These are phyloP conservation scores for Skeletonema marinoi DNA, from an alignment of 108 stramenopile genomes.

Conservation along the genomic window DNA sequence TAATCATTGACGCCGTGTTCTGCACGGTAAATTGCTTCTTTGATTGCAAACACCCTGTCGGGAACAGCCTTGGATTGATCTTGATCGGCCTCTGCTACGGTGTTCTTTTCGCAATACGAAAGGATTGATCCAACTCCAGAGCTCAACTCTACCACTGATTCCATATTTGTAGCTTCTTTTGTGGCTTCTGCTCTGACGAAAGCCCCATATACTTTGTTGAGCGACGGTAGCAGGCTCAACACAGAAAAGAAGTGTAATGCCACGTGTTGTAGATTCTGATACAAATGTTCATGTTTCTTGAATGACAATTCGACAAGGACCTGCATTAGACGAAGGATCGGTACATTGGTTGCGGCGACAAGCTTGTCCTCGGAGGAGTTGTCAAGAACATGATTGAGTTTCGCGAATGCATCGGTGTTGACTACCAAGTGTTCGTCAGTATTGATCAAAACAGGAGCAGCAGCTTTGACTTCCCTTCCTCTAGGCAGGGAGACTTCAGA, in stretches of 20 bases:
- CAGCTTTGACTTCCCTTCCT: too few species aligned
- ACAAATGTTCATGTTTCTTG: background rate
- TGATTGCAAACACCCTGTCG: background rate
- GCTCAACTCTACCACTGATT: background rate
- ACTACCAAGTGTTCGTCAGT: too few species aligned
- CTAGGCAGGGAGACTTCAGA: too few species aligned
- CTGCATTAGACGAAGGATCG: too few species aligned
- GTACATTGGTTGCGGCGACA: too few species aligned
- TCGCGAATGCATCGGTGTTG: too few species aligned
- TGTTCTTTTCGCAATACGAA: background rate
- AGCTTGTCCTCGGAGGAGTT: too few species aligned
- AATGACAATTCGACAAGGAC: background rate
- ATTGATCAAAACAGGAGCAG: too few species aligned
- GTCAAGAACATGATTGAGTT: too few species aligned
- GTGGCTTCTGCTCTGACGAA: background rate
- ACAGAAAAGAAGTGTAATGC: background rate
- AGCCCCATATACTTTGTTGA: background rate
- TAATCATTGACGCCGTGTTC: background rate
- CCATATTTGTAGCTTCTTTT: background rate
- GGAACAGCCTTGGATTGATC: background rate
- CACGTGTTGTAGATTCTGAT: background rate
- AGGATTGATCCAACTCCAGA: background rate
- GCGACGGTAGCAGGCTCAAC: background rate
- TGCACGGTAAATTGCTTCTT: background rate
- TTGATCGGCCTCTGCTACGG: background rate